Evolutionary conservation across 768 basidiomycete species (phyloP).

Genomic region (Phaeotremella fagi): DNA sequence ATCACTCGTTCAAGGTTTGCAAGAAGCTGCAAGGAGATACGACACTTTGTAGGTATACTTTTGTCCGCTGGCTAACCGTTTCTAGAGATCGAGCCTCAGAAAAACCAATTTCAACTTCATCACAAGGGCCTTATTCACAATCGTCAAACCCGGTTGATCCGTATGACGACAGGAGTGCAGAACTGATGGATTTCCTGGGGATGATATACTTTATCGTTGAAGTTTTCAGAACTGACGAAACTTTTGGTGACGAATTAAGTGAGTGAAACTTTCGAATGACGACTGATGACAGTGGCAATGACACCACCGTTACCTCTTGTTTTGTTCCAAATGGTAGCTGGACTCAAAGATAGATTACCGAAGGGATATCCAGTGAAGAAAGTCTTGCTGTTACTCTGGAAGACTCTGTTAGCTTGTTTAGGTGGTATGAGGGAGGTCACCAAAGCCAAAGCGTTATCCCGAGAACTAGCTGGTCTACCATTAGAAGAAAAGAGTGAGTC

Average conservation of each 20-base stretch:
- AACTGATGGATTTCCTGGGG: constrained; percentile 55
- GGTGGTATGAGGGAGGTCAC: constrained; percentile 84
- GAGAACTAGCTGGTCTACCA: constrained; percentile 77
- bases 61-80: neutral
- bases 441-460: constrained; percentile 74
- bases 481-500: constrained; percentile 35
- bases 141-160: constrained; percentile 20
- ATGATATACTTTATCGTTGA: constrained; percentile 95
- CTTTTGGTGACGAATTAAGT: constrained; percentile 97
- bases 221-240: constrained; percentile 84
- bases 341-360: constrained; percentile 83
- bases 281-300: constrained; percentile 67
- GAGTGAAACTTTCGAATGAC: constrained; percentile 46
- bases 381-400: constrained; percentile 93
- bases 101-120: neutral
- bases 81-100: neutral
- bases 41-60: constrained; percentile 52
- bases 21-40: constrained; percentile 77
- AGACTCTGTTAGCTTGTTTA: constrained; percentile 81
- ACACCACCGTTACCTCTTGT: constrained; percentile 92
- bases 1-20: constrained; percentile 78
- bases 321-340: constrained; percentile 82
- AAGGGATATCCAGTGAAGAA: constrained; percentile 98
- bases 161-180: constrained; percentile 31
- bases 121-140: neutral